Percentiles rank a stretch among this genome's conserved stretches.
Evolutionary conservation across 2,329 filamentous ascomycete genomes (phyloP).

Genomic region (Paraconiothyrium brasiliense): DNA sequence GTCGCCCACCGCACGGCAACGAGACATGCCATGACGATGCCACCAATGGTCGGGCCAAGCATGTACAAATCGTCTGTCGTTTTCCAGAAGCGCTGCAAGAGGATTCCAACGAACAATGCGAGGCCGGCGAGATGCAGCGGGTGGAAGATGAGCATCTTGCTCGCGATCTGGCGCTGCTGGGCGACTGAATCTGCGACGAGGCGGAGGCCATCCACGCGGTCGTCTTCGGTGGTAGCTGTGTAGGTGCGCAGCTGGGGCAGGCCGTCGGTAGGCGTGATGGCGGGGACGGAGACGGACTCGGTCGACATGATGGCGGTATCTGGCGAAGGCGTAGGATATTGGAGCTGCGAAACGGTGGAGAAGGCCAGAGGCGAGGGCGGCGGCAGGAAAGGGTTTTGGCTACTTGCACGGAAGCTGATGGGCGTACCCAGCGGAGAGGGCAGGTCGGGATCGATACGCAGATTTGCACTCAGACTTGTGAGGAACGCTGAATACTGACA

Average conservation of each 20-base stretch:
- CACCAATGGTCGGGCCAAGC: conserved; percentile 66
- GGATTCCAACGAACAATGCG: conserved; percentile 50
- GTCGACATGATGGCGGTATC: conserved; percentile 49
- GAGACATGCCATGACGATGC: conserved; percentile 71
- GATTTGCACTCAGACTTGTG: conserved; percentile 81
- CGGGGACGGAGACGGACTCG: conserved; percentile 34
- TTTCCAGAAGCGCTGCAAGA: conserved; percentile 53
- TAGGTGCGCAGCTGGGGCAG: conserved; percentile 71
- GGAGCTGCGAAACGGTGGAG: conserved; percentile 54
- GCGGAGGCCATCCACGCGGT: conserved; percentile 73
- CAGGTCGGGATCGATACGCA: conserved; percentile 70
- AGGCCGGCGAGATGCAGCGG: conserved; percentile 50
- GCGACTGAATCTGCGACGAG: conserved; percentile 84
- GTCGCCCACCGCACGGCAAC: conserved; percentile 69
- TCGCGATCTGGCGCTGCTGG: conserved; percentile 78
- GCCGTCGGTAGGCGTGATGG: conserved; percentile 28
- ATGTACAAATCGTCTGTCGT: conserved; percentile 62
- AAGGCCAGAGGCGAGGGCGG: conserved; percentile 56
- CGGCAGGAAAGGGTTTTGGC: conserved; percentile 62
- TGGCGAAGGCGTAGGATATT: conserved; percentile 44
- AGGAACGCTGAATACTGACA: conserved; percentile 73
- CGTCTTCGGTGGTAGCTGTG: conserved; percentile 58
- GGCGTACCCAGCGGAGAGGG: conserved; percentile 72
- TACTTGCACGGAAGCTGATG: conserved; percentile 60
- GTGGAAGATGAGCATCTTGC: conserved; percentile 62